These are phyloP conservation scores for Phytophthora palmivora DNA, from an alignment of 352 stramenopile genomes.

Conservation along the genomic window DNA sequence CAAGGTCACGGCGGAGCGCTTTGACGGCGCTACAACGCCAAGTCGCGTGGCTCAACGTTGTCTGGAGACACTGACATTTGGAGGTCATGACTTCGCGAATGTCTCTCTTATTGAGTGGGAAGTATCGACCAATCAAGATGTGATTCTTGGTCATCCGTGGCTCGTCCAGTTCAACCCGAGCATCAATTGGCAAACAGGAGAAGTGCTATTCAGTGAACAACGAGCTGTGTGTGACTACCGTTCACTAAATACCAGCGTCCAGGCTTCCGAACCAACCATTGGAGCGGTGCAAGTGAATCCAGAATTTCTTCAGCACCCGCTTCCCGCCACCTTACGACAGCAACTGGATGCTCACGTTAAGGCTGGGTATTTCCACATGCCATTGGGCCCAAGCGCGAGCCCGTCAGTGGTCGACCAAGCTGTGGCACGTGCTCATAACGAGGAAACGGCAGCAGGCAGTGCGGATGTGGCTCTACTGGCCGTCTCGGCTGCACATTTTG, in stretches of 20 bases:
- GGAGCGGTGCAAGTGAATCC: too few species aligned
- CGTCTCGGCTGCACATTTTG: too few species aligned
- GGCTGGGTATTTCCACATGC: too few species aligned
- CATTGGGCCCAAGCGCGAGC: too few species aligned
- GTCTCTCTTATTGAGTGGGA: not conserved
- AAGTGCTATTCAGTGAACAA: not conserved
- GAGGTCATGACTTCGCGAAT: not conserved
- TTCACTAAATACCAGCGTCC: not conserved
- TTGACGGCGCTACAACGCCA: conserved; percentile 4
- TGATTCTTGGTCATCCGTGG: conserved; percentile 14
- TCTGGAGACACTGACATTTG: conserved; percentile 1
- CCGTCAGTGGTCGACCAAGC: too few species aligned
- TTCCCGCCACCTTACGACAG: too few species aligned
- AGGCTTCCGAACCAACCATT: not conserved
- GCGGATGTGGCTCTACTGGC: too few species aligned
- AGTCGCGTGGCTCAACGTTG: not conserved
- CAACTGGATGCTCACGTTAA: too few species aligned
- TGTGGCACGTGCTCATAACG: too few species aligned
- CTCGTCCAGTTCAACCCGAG: not conserved
- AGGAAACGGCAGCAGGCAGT: too few species aligned
- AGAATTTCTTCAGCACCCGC: too few species aligned
- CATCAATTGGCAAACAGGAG: conserved; percentile 1
- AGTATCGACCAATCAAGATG: conserved; percentile 3
- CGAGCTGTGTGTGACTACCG: not conserved
- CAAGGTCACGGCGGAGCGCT: conserved; percentile 9